Evolutionary conservation across 768 basidiomycete genomes (phyloP), one percentile per base, ranked within the genome.

Genomic region (Hirschioporus abietinus): DNA sequence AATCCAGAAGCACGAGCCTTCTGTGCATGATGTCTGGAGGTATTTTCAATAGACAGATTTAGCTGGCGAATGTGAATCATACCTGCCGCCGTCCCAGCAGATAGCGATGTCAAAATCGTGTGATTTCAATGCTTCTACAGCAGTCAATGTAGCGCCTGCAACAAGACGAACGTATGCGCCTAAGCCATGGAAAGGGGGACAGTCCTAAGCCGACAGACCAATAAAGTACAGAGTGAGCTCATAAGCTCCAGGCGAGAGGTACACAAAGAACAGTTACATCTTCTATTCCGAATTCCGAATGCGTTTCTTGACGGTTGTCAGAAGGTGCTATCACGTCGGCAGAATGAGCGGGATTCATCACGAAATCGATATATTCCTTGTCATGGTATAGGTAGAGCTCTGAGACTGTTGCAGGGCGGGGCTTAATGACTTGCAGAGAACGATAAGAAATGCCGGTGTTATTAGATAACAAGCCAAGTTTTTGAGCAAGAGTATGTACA

Each of bases 81-180:
- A 87, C 88, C 92, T 83, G 63, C 96, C 96, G 18, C 96, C 96
- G 70, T 96, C 95, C 95, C 96, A 97, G 73, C 85, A 88, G 58
- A 99, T 86, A 0, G 90, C 86, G 30, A 92, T 76, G 30, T 91
- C 83, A 5, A 83, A 82, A 1, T 78, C 59, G 17, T 79, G 76
- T 12, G 83, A 77, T 26, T 80, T 78, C 2, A 98, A 78, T 6
- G 84, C 81, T 9, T 82, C 80, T 2, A 86, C 90, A 0, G 91
- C 95, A 1, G 91, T 88, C 52, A 95, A 78, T 0, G 92, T 85
- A 0, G 91, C 91, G 0, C 95, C 91, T 0, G 89, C 93, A 0
- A 96, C 80, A 4, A 88, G 77, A 5, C 79, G 79, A 6, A 91
- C 86, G 69, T 97, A 97, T 2, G 84, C 80, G 7, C 84, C 73